Evolutionary conservation across 306 rosid genomes (phyloP).

Genomic region (Boehmeria nivea): DNA sequence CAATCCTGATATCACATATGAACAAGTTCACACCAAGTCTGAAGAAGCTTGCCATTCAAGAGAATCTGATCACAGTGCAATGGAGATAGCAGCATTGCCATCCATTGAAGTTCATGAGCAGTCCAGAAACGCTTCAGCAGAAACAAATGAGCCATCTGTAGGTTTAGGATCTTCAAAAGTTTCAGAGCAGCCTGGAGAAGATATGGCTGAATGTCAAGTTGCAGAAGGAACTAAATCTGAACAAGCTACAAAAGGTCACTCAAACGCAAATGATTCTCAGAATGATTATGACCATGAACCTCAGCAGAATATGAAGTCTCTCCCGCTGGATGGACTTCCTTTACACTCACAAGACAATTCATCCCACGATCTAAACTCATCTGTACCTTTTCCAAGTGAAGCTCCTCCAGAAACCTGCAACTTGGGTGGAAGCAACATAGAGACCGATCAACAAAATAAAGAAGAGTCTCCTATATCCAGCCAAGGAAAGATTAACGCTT

Average conservation of each 20-base stretch:
- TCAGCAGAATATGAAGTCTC: constrained; percentile 39
- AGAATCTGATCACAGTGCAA: constrained; percentile 32
- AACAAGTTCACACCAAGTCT: constrained; percentile 17
- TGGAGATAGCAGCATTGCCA: constrained; percentile 24
- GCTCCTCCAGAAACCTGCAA: constrained; percentile 36
- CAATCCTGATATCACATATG: constrained; percentile 15
- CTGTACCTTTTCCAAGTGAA: constrained; percentile 24
- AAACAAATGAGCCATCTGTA: constrained; percentile 24
- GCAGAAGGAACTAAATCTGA: constrained; percentile 32
- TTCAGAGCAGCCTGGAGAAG: constrained; percentile 25
- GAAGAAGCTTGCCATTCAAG: constrained; percentile 19
- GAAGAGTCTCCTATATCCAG: constrained; percentile 24
- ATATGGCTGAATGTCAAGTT: constrained; percentile 26
- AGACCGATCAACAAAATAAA: constrained; percentile 22
- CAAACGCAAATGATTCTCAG: constrained; percentile 34
- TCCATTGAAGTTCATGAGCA: constrained; percentile 35
- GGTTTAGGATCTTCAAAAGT: constrained; percentile 35
- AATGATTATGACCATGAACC: no score
- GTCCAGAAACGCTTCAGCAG: constrained; percentile 22
- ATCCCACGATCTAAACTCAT: constrained; percentile 24
- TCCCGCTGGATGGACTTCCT: constrained; percentile 34
- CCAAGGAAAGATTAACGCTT: constrained; percentile 35
- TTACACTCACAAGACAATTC: constrained; percentile 25
- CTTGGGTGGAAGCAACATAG: no score
- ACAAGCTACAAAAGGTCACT: constrained; percentile 34